These are phyloP conservation scores for Curvularia sp. DNA, from an alignment of 2,329 filamentous ascomycete genomes.

Conservation along the genomic window DNA sequence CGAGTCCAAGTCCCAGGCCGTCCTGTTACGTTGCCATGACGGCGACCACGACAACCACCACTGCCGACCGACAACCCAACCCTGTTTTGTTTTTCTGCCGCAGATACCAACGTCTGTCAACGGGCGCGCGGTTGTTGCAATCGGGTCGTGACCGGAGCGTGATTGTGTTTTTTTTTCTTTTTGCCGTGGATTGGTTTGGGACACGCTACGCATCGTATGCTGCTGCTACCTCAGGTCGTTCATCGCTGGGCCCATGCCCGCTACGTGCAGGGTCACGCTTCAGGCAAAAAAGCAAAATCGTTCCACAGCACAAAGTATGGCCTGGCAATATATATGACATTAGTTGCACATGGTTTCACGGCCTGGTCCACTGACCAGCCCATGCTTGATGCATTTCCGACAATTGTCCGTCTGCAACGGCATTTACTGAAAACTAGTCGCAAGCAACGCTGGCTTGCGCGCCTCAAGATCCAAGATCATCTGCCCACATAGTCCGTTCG, in stretches of 20 bases:
- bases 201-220: neutral
- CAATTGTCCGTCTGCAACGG: constrained; percentile 3
- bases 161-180: constrained; percentile 1
- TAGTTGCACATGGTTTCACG: constrained; percentile 7
- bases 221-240: constrained; percentile 1
- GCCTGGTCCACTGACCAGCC: constrained; percentile 4
- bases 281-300: constrained; percentile 10
- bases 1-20: neutral
- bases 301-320: constrained; percentile 5
- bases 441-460: constrained; percentile 54
- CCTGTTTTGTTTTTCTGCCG: constrained; percentile 11
- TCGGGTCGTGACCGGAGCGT: neutral
- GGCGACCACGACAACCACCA: constrained; percentile 9
- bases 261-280: constrained; percentile 3
- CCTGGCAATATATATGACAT: constrained; percentile 6
- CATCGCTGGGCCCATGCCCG: constrained; percentile 2
- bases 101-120: neutral
- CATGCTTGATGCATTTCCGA: constrained; percentile 7
- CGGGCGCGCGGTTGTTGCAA: constrained; percentile 1
- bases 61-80: neutral
- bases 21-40: constrained; percentile 22
- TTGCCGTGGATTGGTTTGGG: constrained; percentile 2
- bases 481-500: constrained; percentile 60
- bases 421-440: constrained; percentile 53
- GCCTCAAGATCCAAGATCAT: constrained; percentile 57